Percentiles rank a stretch among this genome's conserved stretches.
phyloP scores from a whole-genome alignment of 192 early-diverging fungal species.

The Backusella morwellensis region DNA sequence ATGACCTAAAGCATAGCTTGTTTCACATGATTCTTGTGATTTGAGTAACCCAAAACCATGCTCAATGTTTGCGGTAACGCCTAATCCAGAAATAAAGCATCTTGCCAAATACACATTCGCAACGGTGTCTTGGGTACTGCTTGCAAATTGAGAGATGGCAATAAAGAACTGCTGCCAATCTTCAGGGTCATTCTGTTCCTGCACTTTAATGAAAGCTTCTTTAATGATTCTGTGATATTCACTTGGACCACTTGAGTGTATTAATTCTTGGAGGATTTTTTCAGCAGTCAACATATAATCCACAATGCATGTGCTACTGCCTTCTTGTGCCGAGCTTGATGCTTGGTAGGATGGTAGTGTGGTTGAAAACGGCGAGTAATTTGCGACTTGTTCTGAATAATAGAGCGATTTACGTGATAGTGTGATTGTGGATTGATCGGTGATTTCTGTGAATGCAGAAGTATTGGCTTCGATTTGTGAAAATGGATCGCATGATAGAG shows the following conservation, averaged over 20 bases:
- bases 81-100: slow-evolving; percentile 25
- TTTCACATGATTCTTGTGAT: slow-evolving; percentile 10
- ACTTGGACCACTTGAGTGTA: neutral
- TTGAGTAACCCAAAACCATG: slow-evolving; percentile 19
- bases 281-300: neutral
- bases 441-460: slow-evolving; percentile 13
- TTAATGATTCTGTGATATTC: neutral
- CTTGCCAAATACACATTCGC: slow-evolving; percentile 26
- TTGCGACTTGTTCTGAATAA: neutral
- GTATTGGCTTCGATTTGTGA: slow-evolving; percentile 14
- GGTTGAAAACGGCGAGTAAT: neutral
- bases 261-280: neutral
- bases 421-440: slow-evolving; percentile 11
- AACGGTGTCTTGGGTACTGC: neutral
- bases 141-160: slow-evolving; percentile 9
- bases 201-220: slow-evolving; percentile 18
- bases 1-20: slow-evolving; percentile 19
- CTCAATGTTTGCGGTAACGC: slow-evolving; percentile 3
- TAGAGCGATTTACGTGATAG: neutral
- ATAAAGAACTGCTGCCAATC: slow-evolving; percentile 23
- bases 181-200: slow-evolving; percentile 10
- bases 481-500: slow-evolving; percentile 11
- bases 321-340: neutral
- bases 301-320: neutral
- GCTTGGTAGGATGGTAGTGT: neutral